Conservation (phyloP, 768 basidiomycete genomes). For the Russula lepida region DNA sequence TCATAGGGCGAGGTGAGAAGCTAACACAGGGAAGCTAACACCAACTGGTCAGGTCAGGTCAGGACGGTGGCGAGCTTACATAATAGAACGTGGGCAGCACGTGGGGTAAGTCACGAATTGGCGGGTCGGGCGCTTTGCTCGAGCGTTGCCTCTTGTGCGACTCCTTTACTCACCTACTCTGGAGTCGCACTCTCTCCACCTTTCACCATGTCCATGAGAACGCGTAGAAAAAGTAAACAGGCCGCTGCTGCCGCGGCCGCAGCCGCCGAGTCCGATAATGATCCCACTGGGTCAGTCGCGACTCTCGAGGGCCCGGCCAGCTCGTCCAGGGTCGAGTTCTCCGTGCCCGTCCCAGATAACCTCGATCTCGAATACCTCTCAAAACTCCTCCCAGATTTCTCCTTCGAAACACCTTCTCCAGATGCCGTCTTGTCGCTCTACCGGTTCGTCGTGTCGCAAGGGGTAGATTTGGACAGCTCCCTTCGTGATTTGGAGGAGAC, state of each 20-base stretch:
- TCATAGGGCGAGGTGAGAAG: too few species aligned
- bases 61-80: neutral
- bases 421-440: constrained; percentile 59
- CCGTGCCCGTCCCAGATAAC: constrained; percentile 53
- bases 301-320: constrained; percentile 27
- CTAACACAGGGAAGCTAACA: too few species aligned
- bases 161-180: neutral
- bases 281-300: constrained; percentile 29
- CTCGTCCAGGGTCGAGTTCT: constrained; percentile 31
- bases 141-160: neutral
- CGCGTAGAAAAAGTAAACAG: constrained; percentile 55
- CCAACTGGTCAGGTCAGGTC: too few species aligned
- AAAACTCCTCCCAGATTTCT: constrained; percentile 51
- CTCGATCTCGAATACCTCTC: constrained; percentile 55
- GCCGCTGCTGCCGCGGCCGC: constrained; percentile 32
- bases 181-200: constrained; percentile 1
- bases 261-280: constrained; percentile 17
- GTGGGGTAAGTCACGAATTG: too few species aligned
- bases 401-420: constrained; percentile 46
- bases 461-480: constrained; percentile 43
- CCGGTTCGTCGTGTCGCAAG: constrained; percentile 50
- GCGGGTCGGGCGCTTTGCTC: neutral
- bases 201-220: constrained; percentile 40
- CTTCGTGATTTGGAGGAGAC: constrained; percentile 63
- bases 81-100: neutral